phyloP scores from a whole-genome alignment of 305 asterid species.

The Solanum hybrid region DNA sequence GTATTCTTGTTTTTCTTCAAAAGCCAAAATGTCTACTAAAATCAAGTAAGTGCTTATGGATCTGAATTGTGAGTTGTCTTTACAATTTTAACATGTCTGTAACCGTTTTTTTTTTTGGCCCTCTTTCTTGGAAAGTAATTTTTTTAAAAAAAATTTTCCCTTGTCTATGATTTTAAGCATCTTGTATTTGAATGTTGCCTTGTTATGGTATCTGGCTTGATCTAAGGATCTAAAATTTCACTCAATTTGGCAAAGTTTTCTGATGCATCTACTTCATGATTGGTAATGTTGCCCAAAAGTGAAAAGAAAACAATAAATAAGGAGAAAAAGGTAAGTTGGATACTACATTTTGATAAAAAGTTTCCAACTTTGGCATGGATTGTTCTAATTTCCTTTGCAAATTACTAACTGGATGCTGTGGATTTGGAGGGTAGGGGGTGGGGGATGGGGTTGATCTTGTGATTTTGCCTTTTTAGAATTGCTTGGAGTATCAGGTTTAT shows the following conservation, averaged over 20 bases:
- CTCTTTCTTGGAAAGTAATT: neutral
- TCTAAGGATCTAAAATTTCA: neutral
- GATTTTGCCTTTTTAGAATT: neutral
- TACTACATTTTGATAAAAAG: neutral
- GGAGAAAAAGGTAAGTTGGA: neutral
- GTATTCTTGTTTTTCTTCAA: neutral
- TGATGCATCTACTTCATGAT: neutral
- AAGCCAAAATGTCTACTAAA: constrained; percentile 40
- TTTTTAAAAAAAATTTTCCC: neutral
- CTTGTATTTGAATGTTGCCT: neutral
- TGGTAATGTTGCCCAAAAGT: neutral
- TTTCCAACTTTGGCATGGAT: neutral
- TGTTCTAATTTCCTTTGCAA: neutral
- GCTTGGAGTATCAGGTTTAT: constrained; percentile 2
- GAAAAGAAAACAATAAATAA: neutral
- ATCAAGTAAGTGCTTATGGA: constrained; percentile 34
- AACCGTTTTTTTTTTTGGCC: neutral
- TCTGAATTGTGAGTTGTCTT: neutral
- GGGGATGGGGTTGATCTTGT: neutral
- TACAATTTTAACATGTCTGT: neutral
- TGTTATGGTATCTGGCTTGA: neutral
- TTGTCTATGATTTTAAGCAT: neutral
- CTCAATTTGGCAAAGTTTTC: neutral
- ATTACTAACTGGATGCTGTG: neutral
- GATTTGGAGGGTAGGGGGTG: neutral